Percentiles rank a stretch among this genome's conserved stretches.
Conservation (phyloP, 2,329 filamentous ascomycete species). For the Fusarium cicatricum region DNA sequence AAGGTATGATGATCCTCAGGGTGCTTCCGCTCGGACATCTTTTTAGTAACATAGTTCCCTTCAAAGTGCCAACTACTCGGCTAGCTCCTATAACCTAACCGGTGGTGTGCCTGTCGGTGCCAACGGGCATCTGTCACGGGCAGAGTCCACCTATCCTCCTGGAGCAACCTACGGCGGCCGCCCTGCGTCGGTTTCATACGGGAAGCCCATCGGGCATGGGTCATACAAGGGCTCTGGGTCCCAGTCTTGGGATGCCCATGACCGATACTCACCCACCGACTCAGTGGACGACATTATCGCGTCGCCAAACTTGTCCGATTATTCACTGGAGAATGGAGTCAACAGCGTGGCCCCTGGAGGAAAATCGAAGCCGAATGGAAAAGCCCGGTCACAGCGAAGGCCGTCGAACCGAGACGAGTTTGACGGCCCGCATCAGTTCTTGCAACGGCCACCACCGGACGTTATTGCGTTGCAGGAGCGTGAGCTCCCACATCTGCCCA, state of each 20-base stretch:
- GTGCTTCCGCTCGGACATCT: slow-evolving; percentile 22
- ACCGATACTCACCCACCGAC: slow-evolving; percentile 64
- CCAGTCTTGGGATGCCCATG: slow-evolving; percentile 58
- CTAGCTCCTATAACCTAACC: slow-evolving; percentile 45
- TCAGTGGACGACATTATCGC: slow-evolving; percentile 66
- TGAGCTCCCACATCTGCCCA: slow-evolving; percentile 82
- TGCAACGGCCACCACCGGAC: slow-evolving; percentile 75
- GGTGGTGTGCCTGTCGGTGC: slow-evolving; percentile 40
- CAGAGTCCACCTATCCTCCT: slow-evolving; percentile 51
- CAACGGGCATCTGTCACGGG: slow-evolving; percentile 50
- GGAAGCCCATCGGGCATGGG: slow-evolving; percentile 42
- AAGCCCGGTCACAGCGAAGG: slow-evolving; percentile 67
- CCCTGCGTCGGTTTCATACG: slow-evolving; percentile 52
- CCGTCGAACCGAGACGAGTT: slow-evolving; percentile 89
- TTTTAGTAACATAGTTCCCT: slow-evolving; percentile 47
- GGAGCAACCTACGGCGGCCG: slow-evolving; percentile 54
- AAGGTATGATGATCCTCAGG: slow-evolving; percentile 47
- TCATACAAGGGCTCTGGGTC: slow-evolving; percentile 54
- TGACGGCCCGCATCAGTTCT: slow-evolving; percentile 84
- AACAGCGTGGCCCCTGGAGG: slow-evolving; percentile 49
- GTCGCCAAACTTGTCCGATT: slow-evolving; percentile 68
- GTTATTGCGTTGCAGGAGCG: slow-evolving; percentile 80
- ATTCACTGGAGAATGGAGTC: slow-evolving; percentile 62
- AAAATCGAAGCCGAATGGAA: slow-evolving; percentile 57
- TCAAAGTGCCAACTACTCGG: slow-evolving; percentile 55